phyloP scores from a whole-genome alignment of 495 filamentous ascomycete genomes.

The Cercophora samala region DNA sequence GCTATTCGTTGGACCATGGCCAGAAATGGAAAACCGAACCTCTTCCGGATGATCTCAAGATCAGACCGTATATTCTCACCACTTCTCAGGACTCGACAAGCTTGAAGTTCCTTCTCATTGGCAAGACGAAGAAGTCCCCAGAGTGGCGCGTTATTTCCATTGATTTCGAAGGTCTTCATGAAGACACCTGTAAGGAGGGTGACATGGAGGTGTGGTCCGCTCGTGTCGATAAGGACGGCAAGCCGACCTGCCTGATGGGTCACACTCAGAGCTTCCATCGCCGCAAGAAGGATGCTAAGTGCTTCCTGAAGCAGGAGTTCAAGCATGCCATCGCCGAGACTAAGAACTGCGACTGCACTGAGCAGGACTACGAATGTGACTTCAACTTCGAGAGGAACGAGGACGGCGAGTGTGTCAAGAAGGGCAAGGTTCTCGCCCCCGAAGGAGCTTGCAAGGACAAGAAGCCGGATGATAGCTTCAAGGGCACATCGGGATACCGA shows the following conservation, averaged over 20 bases:
- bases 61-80: conserved; percentile 66
- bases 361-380: conserved; percentile 89
- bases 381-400: conserved; percentile 73
- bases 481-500: conserved; percentile 82
- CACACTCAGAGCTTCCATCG: conserved; percentile 80
- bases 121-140: conserved; percentile 42
- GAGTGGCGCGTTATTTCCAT: conserved; percentile 63
- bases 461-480: conserved; percentile 62
- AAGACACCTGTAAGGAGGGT: conserved; percentile 69
- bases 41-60: conserved; percentile 57
- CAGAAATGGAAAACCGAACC: conserved; percentile 67
- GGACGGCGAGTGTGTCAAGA: conserved; percentile 55
- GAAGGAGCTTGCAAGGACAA: conserved; percentile 63
- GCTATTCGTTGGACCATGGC: conserved; percentile 85
- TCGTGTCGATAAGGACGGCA: conserved; percentile 70
- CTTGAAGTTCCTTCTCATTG: conserved; percentile 79
- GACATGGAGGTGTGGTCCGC: conserved; percentile 90
- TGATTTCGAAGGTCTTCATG: conserved; percentile 78
- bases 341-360: conserved; percentile 72
- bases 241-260: conserved; percentile 90
- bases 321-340: conserved; percentile 63
- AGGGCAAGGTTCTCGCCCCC: conserved; percentile 51
- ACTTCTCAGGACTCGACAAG: conserved; percentile 88
- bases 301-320: conserved; percentile 84
- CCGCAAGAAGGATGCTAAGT: conserved; percentile 79